Percentiles rank a stretch among this genome's conserved stretches.
Evolutionary conservation across 345 rosid genomes (phyloP).

Genomic region (Lumnitzera racemosa): DNA sequence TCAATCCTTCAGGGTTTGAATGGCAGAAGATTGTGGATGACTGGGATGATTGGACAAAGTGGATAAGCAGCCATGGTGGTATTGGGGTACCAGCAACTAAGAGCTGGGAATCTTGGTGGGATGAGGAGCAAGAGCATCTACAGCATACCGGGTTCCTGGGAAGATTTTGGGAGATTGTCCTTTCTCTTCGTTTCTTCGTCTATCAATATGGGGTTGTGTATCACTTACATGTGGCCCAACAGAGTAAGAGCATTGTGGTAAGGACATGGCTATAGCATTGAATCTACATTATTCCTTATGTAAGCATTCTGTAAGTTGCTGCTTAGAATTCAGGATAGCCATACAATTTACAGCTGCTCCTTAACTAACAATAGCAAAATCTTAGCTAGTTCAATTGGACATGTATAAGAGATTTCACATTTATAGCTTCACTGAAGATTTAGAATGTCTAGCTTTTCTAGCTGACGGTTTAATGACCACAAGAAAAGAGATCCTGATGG

Average conservation of each 20-base stretch:
- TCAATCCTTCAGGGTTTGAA: constrained; percentile 93
- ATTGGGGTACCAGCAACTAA: constrained; percentile 87
- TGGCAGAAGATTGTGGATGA: constrained; percentile 99
- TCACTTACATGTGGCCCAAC: constrained; percentile 55
- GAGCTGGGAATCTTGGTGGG: constrained; percentile 99
- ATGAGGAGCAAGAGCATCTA: constrained; percentile 92
- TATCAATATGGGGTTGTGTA: constrained; percentile 92
- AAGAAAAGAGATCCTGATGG: no score
- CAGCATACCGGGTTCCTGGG: constrained; percentile 66
- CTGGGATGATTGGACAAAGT: constrained; percentile 95
- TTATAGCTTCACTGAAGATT: not conserved
- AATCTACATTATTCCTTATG: no score
- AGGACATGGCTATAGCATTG: constrained; percentile 13
- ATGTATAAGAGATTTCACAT: not conserved
- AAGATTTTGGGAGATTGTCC: constrained; percentile 66
- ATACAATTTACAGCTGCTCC: no score
- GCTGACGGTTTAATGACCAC: no score
- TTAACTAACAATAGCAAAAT: not conserved
- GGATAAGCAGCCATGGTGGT: constrained; percentile 91
- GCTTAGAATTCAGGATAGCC: not conserved
- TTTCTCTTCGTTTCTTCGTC: constrained; percentile 62
- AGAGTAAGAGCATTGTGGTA: constrained; percentile 56
- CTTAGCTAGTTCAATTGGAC: not conserved
- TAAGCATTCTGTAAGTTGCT: not conserved
- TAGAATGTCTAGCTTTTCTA: no score